A percentile compares a stretch with the other conserved stretches of the same genome.
Evolutionary conservation across 202 grass and related monocot species (phyloP).

Genomic region (Panicum hallii): DNA sequence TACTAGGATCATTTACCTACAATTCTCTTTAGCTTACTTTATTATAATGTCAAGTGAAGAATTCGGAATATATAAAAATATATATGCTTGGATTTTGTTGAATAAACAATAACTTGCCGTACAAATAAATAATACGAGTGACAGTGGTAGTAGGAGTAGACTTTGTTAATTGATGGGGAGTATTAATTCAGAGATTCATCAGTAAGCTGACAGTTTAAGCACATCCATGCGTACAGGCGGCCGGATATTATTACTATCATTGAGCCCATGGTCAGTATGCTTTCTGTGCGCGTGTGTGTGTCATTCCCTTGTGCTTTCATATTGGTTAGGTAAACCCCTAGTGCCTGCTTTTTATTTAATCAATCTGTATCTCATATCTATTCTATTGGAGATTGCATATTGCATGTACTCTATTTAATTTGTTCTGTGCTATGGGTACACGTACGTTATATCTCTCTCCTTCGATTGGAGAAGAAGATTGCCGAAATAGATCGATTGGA

Average conservation of each 20-base stretch:
- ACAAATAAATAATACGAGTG: too few species aligned
- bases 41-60: background rate
- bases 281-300: background rate
- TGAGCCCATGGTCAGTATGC: background rate
- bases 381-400: too few species aligned
- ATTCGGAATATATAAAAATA: background rate
- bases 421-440: too few species aligned
- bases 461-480: too few species aligned
- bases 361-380: too few species aligned
- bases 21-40: background rate
- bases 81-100: too few species aligned
- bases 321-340: conserved; percentile 37
- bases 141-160: background rate
- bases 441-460: too few species aligned
- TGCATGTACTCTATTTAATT: too few species aligned
- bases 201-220: background rate
- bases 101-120: too few species aligned
- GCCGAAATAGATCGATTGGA: too few species aligned
- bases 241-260: background rate
- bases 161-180: background rate
- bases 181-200: background rate
- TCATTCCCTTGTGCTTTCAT: conserved; percentile 32
- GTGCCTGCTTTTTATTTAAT: too few species aligned
- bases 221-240: background rate
- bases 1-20: background rate